A percentile compares a stretch with the other conserved stretches of the same genome.
Evolutionary conservation across 768 basidiomycete species (phyloP).

Genomic region (Panaeolus papilionaceus): DNA sequence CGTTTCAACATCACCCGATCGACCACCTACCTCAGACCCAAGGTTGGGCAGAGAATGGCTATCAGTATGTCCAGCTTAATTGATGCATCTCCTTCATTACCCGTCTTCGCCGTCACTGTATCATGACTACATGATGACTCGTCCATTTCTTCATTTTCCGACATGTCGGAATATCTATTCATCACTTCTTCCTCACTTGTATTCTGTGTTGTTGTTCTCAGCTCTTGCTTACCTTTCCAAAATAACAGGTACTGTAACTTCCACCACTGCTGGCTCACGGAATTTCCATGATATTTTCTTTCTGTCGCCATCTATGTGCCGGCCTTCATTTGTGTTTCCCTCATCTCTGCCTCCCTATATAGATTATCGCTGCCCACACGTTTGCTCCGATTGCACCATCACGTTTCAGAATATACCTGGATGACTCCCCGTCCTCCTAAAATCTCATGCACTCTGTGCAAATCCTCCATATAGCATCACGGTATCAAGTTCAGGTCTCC

Average conservation of each 20-base stretch:
- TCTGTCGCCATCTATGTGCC: neutral
- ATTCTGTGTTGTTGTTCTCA: neutral
- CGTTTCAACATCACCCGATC: slow-evolving; percentile 51
- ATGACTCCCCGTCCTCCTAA: neutral
- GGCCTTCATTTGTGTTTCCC: neutral
- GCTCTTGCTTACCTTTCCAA: neutral
- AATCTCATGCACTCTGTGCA: neutral
- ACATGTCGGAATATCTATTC: slow-evolving; percentile 9
- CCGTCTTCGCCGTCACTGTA: slow-evolving; percentile 21
- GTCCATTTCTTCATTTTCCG: slow-evolving; percentile 19
- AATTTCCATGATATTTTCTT: neutral
- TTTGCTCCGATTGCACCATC: slow-evolving; percentile 7
- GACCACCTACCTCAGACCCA: slow-evolving; percentile 30
- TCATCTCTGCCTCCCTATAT: neutral
- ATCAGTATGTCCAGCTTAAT: slow-evolving; percentile 26
- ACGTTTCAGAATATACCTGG: slow-evolving; percentile 7
- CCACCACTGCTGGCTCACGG: neutral
- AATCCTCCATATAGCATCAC: neutral
- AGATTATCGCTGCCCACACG: slow-evolving; percentile 7
- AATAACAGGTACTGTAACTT: neutral
- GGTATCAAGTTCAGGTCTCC: neutral
- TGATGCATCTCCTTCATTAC: slow-evolving; percentile 18
- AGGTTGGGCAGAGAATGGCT: slow-evolving; percentile 27
- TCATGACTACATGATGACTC: slow-evolving; percentile 9
- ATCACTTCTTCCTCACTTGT: neutral